phyloP scores from a whole-genome alignment of 768 basidiomycete species.

The Rhizopogon vulgaris region DNA sequence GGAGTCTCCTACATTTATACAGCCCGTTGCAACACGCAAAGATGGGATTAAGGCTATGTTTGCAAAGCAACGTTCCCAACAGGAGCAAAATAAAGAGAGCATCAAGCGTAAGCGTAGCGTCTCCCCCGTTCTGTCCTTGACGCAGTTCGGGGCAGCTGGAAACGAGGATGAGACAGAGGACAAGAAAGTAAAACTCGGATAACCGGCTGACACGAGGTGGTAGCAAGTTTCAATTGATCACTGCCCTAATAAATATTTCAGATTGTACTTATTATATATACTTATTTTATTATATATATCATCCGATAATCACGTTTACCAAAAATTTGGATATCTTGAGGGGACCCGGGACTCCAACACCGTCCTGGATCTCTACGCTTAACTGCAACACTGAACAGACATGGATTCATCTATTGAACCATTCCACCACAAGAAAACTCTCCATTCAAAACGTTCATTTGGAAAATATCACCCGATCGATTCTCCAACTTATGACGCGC shows the following conservation, averaged over 20 bases:
- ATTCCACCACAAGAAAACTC: conserved; percentile 27
- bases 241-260: no score
- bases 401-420: conserved; percentile 20
- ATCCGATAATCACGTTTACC: no score
- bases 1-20: conserved; percentile 76
- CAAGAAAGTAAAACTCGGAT: conserved; percentile 17
- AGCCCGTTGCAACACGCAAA: conserved; percentile 71
- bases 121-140: conserved; percentile 2
- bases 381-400: no score
- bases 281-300: no score
- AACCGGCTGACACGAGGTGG: neutral
- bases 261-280: no score
- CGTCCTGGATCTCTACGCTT: no score
- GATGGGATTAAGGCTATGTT: conserved; percentile 88
- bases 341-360: no score
- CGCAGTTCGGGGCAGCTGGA: neutral
- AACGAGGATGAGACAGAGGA: conserved; percentile 9
- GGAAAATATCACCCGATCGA: conserved; percentile 58
- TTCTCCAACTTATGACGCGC: conserved; percentile 77
- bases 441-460: conserved; percentile 55
- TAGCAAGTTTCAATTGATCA: no score
- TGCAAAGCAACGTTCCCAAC: conserved; percentile 45
- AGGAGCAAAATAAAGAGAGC: conserved; percentile 5
- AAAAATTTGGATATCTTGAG: no score
- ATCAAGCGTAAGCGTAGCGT: conserved; percentile 25